These are phyloP conservation scores for Avena insularis DNA, from an alignment of 176 grass and related monocot genomes.

Conservation along the genomic window DNA sequence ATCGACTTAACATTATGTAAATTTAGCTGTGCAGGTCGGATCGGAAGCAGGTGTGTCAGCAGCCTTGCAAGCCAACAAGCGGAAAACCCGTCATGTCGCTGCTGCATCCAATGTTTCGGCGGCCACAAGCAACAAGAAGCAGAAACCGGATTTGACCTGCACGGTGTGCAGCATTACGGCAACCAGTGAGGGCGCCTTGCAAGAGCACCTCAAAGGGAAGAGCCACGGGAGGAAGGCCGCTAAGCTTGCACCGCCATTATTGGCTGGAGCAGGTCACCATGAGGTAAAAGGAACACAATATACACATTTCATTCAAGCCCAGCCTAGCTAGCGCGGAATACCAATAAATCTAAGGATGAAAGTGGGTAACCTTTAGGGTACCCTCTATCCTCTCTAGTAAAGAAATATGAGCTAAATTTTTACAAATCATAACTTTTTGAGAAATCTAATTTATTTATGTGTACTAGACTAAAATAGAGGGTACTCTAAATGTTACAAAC, in stretches of 20 bases:
- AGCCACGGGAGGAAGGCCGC: conserved; percentile 27
- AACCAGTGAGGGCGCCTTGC: conserved; percentile 5
- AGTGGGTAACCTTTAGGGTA: too few species aligned
- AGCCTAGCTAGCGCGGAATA: background rate
- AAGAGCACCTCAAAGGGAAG: conserved; percentile 42
- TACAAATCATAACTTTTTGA: too few species aligned
- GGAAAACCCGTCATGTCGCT: background rate
- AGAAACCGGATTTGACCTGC: conserved; percentile 10
- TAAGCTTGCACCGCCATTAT: background rate
- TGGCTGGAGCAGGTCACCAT: background rate
- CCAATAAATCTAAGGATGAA: background rate
- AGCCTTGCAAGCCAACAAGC: conserved; percentile 26
- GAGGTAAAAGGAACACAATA: conserved; percentile 1
- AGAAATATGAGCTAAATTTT: too few species aligned
- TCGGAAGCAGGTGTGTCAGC: background rate
- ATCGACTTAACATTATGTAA: background rate
- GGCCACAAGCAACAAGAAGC: conserved; percentile 23
- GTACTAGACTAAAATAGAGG: too few species aligned
- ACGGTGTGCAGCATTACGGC: conserved; percentile 32
- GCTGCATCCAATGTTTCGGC: background rate
- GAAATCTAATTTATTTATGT: too few species aligned
- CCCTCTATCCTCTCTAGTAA: too few species aligned
- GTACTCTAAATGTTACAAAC: too few species aligned
- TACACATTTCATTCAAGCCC: background rate
- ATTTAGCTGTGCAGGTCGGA: background rate